Conservation (phyloP, 768 basidiomycete species). For the Amanita rubescens region DNA sequence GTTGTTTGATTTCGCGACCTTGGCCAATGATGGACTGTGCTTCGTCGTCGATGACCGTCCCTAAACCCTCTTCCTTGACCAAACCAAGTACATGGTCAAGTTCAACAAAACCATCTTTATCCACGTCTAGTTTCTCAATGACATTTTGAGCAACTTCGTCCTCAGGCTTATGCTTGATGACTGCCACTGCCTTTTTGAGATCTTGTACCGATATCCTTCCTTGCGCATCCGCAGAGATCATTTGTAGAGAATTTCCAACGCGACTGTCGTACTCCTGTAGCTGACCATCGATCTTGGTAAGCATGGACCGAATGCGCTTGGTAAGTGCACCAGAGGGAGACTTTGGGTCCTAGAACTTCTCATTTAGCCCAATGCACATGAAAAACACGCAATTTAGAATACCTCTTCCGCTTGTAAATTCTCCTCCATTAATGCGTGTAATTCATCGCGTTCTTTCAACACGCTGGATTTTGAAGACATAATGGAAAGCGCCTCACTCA, state of each 20-base stretch:
- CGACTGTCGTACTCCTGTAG: conserved; percentile 87
- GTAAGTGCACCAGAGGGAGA: conserved; percentile 83
- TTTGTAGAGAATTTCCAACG: conserved; percentile 77
- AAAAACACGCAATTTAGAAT: conserved; percentile 2
- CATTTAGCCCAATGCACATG: conserved; percentile 6
- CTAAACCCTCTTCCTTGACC: conserved; percentile 82
- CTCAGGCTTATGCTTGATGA: conserved; percentile 90
- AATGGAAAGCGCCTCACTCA: conserved; percentile 85
- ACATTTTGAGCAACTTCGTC: conserved; percentile 84
- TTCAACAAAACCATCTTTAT: conserved; percentile 93
- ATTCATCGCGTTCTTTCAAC: conserved; percentile 91
- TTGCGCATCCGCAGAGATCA: conserved; percentile 79
- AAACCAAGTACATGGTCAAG: conserved; percentile 90
- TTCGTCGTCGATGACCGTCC: conserved; percentile 80
- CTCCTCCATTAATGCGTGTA: conserved; percentile 88
- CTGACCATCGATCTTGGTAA: conserved; percentile 91
- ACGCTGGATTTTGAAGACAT: conserved; percentile 92
- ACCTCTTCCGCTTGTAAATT: conserved; percentile 87
- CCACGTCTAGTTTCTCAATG: conserved; percentile 90
- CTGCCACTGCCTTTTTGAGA: conserved; percentile 81
- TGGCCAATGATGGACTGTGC: conserved; percentile 79
- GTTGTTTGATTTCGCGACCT: conserved; percentile 73
- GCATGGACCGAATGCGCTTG: conserved; percentile 92
- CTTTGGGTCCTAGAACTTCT: conserved; percentile 55
- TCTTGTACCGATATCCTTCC: conserved; percentile 88